These are phyloP conservation scores for Plasmodium inui DNA, from an alignment of 169 alveolate species.

Conservation along the genomic window DNA sequence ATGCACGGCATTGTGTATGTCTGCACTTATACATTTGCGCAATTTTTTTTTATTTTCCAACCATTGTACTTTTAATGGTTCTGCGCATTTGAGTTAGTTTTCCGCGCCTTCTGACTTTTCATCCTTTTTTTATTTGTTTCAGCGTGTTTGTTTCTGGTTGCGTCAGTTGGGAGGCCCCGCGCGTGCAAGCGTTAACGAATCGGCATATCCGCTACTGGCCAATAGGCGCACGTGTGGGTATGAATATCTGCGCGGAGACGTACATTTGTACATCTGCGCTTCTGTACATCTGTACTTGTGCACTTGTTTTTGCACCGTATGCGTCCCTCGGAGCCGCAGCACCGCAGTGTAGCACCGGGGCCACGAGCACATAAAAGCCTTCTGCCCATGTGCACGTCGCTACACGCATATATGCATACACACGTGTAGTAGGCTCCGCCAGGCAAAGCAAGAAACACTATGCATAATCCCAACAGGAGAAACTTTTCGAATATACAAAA, in stretches of 20 bases:
- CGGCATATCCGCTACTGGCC: background rate
- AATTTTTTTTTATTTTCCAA: background rate
- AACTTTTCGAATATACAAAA: conserved; percentile 5
- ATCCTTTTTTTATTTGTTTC: background rate
- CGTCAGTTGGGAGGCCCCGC: background rate
- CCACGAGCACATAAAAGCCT: background rate
- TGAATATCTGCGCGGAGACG: background rate
- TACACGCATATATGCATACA: background rate
- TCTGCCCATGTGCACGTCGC: background rate
- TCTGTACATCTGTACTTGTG: background rate
- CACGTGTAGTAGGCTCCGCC: background rate
- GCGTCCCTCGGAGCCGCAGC: background rate
- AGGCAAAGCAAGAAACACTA: conserved; percentile 13
- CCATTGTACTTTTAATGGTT: background rate
- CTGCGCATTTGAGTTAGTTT: background rate
- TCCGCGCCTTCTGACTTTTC: background rate
- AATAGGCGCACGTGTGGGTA: background rate
- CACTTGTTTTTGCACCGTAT: background rate
- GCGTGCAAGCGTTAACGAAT: background rate
- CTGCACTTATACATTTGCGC: background rate
- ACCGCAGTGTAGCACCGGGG: background rate
- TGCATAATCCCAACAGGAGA: conserved; percentile 34
- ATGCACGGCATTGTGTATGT: conserved; percentile 13
- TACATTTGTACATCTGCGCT: background rate
- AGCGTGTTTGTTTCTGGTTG: background rate